Evolutionary conservation across 129 eudicot genomes (phyloP), one percentile per base, ranked within the genome.

Genomic region (Apium graveolens): DNA sequence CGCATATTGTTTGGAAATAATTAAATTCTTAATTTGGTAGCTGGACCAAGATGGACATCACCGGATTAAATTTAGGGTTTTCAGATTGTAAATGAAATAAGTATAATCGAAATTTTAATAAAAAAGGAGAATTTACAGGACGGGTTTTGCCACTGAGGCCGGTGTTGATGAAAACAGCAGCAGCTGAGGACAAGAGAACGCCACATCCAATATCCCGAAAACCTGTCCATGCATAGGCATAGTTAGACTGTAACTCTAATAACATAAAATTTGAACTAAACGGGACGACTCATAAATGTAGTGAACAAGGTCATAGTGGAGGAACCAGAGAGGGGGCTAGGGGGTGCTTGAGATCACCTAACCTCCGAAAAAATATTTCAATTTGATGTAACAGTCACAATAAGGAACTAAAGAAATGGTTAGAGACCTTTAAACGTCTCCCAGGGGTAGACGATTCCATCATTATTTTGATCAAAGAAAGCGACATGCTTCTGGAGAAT

Each of bases 131-230:
- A 11, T 5, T 41, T 86, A 93, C 98, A 0, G 97, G 96, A 74
- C 98, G 85, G 57, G 98, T 93, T 86, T 89, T 91, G 77, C 84
- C 79, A 78, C 98, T 93, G 73, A 89, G 89, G n/a, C 90, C 91
- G 10, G 85, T 38, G 73, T 93, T 81, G 53, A 93, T 91, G 81
- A 91, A 82, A 41, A 86, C 18, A 24, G 91, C 86, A 43, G 91
- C 96, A 7, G 82, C 37, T 9, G 87, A 43, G 9, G 98, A 93
- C 78, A 89, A 70, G 18, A 80, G 2, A 70, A 89, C 37, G 14
- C 97, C 97, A 80, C 90, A 75, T 20, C 98, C 98, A 77, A 93
- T 86, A 76, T 92, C 88, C 38, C 98, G 87, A 84, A 93, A 91
- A 46, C 97, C 98, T 93, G 80, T 69, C 45, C 0, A 71, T 69